Evolutionary conservation across 352 stramenopile genomes (phyloP).

Genomic region (Pythium periplocum): DNA sequence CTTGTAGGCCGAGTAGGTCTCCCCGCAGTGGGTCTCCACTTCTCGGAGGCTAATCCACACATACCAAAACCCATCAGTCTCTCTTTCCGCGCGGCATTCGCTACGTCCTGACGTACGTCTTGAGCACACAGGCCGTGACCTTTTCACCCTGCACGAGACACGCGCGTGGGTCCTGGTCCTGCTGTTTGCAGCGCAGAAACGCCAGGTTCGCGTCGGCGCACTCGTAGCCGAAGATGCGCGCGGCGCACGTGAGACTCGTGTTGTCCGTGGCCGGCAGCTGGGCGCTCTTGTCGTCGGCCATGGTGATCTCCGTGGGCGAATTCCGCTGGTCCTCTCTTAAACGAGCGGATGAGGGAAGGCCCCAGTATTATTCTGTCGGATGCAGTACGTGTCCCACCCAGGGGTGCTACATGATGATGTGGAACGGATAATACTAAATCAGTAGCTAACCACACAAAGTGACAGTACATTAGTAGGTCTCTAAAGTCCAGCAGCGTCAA

Average conservation of each 20-base stretch:
- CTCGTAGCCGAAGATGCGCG: slow-evolving; percentile 75
- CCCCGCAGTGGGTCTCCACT: slow-evolving; percentile 78
- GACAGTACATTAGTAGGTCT: too few relatives aligned
- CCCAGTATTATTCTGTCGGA: slow-evolving; percentile 1
- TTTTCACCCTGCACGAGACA: slow-evolving; percentile 85
- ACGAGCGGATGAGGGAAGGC: too few relatives aligned
- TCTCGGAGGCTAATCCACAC: slow-evolving; percentile 48
- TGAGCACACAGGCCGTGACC: slow-evolving; percentile 82
- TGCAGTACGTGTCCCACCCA: neutral
- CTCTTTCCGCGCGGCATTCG: too few relatives aligned
- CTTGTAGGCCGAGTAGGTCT: slow-evolving; percentile 85
- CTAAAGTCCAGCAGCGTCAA: slow-evolving; percentile 37
- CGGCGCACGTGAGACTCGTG: slow-evolving; percentile 83
- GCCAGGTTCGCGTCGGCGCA: slow-evolving; percentile 79
- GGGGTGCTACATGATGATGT: neutral
- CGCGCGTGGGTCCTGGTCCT: slow-evolving; percentile 69
- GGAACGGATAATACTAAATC: too few relatives aligned
- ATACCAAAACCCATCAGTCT: neutral
- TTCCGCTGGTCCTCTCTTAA: slow-evolving; percentile 10
- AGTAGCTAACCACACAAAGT: too few relatives aligned
- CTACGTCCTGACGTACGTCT: slow-evolving; percentile 50
- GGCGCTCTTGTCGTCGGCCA: slow-evolving; percentile 47
- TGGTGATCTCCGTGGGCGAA: slow-evolving; percentile 7
- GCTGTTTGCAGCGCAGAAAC: slow-evolving; percentile 86
- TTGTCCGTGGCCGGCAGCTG: slow-evolving; percentile 79